A percentile compares a stretch with the other conserved stretches of the same genome.
phyloP scores from a whole-genome alignment of 495 filamentous ascomycete species.

The Neurospora sp. region DNA sequence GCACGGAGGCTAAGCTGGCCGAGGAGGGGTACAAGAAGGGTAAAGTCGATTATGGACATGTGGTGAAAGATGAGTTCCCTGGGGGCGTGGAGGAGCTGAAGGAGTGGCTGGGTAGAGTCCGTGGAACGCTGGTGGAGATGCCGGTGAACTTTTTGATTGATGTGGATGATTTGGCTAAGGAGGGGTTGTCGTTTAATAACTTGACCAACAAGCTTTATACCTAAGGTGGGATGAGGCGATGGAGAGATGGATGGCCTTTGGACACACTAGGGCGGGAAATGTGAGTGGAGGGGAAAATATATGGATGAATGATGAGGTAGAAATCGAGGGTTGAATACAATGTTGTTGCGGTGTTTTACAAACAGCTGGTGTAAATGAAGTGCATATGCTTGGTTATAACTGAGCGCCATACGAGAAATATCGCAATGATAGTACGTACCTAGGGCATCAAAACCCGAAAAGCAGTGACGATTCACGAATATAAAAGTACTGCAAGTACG shows the following conservation, averaged over 20 bases:
- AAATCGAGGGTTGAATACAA: not conserved
- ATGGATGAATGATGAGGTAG: not conserved
- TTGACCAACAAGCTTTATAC: slow-evolving; percentile 82
- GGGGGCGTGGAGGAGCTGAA: slow-evolving; percentile 64
- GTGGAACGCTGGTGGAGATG: slow-evolving; percentile 85
- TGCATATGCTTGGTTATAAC: not conserved
- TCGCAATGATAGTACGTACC: too few species aligned
- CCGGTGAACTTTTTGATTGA: slow-evolving; percentile 80
- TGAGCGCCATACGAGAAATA: too few species aligned
- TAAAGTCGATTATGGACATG: slow-evolving; percentile 68
- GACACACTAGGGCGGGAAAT: not conserved
- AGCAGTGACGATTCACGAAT: too few species aligned
- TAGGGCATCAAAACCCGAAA: too few species aligned
- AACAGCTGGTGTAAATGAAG: not conserved
- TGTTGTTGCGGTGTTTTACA: not conserved
- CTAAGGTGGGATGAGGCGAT: slow-evolving; percentile 21
- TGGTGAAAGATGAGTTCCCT: slow-evolving; percentile 71
- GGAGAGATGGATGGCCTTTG: not conserved
- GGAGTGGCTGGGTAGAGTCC: slow-evolving; percentile 62
- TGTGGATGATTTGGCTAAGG: slow-evolving; percentile 75
- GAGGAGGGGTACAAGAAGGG: slow-evolving; percentile 23
- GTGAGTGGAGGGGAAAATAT: not conserved
- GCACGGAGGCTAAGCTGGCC: slow-evolving; percentile 18
- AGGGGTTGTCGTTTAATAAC: slow-evolving; percentile 68
- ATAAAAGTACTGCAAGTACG: too few species aligned